A percentile compares a stretch with the other conserved stretches of the same genome.
Conservation (phyloP, 805 yeast species). For the Spathaspora arborariae region DNA sequence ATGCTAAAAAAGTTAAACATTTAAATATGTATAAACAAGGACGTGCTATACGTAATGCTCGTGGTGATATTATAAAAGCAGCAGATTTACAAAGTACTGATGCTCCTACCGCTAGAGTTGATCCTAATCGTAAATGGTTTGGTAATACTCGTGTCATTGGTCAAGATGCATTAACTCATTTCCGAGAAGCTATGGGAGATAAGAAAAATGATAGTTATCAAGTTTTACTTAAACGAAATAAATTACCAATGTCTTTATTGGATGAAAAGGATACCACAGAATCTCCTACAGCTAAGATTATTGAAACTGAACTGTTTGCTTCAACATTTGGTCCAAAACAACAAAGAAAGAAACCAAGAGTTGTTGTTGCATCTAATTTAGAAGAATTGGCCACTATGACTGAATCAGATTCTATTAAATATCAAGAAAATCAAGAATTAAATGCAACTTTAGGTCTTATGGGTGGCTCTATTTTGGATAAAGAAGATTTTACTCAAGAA, state of each 20-base stretch:
- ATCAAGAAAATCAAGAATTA: constrained; percentile 73
- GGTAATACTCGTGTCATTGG: constrained; percentile 97
- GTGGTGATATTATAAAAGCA: constrained; percentile 83
- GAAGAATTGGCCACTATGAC: constrained; percentile 71
- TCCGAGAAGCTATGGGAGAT: constrained; percentile 90
- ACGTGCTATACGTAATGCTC: constrained; percentile 77
- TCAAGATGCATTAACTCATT: constrained; percentile 91
- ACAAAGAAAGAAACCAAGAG: constrained; percentile 85
- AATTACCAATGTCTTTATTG: constrained; percentile 89
- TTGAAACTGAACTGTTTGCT: constrained; percentile 83
- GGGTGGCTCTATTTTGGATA: constrained; percentile 57
- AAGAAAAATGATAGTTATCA: constrained; percentile 79
- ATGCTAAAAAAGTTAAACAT: constrained; percentile 87
- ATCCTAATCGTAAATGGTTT: constrained; percentile 96
- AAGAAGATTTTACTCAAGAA: constrained; percentile 82
- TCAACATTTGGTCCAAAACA: constrained; percentile 92
- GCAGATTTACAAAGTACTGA: constrained; percentile 87
- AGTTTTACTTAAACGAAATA: constrained; percentile 82
- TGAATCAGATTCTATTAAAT: constrained; percentile 52
- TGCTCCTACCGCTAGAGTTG: constrained; percentile 87
- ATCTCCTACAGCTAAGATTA: constrained; percentile 72
- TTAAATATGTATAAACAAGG: constrained; percentile 93
- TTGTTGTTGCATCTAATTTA: constrained; percentile 64
- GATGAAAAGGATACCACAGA: constrained; percentile 80
- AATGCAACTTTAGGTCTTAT: constrained; percentile 73